Evolutionary conservation across 2,329 filamentous ascomycete species (phyloP).

Genomic region (Trichophyton equinum): DNA sequence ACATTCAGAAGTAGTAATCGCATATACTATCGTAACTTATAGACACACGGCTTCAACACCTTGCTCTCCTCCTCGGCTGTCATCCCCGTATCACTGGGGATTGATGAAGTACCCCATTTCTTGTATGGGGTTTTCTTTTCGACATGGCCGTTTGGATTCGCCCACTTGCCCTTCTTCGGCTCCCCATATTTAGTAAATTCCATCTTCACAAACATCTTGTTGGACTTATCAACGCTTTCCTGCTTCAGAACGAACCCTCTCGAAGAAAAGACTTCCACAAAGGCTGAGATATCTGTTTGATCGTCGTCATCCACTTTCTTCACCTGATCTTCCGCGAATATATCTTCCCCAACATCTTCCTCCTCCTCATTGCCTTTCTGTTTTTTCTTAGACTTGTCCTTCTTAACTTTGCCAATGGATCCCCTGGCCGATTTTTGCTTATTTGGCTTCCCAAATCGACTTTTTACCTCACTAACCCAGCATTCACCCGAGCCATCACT

Average conservation of each 20-base stretch:
- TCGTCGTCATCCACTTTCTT: slow-evolving; percentile 53
- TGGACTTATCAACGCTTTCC: slow-evolving; percentile 63
- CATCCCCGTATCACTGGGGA: slow-evolving; percentile 43
- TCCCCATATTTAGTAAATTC: slow-evolving; percentile 75
- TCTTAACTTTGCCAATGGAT: slow-evolving; percentile 28
- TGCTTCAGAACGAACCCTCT: slow-evolving; percentile 76
- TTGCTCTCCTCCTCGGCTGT: slow-evolving; percentile 50
- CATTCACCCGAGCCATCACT: slow-evolving; percentile 76
- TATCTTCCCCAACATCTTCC: slow-evolving; percentile 44
- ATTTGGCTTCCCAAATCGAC: slow-evolving; percentile 58
- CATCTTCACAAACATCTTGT: slow-evolving; percentile 99
- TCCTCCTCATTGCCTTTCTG: slow-evolving; percentile 39
- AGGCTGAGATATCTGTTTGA: slow-evolving; percentile 77
- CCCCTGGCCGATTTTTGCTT: slow-evolving; percentile 22
- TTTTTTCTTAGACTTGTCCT: slow-evolving; percentile 33
- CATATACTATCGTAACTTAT: slow-evolving; percentile 61
- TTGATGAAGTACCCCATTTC: slow-evolving; percentile 44
- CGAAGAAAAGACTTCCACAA: slow-evolving; percentile 67
- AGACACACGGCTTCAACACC: slow-evolving; percentile 88
- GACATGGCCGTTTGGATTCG: slow-evolving; percentile 13
- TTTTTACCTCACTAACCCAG: slow-evolving; percentile 96
- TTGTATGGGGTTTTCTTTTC: slow-evolving; percentile 23
- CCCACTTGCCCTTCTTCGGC: slow-evolving; percentile 63
- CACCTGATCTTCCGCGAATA: slow-evolving; percentile 38
- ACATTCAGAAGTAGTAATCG: background rate